Evolutionary conservation across 192 early-diverging fungal species (phyloP), one percentile per base, ranked within the genome.

Genomic region (Dissophora globulifera): DNA sequence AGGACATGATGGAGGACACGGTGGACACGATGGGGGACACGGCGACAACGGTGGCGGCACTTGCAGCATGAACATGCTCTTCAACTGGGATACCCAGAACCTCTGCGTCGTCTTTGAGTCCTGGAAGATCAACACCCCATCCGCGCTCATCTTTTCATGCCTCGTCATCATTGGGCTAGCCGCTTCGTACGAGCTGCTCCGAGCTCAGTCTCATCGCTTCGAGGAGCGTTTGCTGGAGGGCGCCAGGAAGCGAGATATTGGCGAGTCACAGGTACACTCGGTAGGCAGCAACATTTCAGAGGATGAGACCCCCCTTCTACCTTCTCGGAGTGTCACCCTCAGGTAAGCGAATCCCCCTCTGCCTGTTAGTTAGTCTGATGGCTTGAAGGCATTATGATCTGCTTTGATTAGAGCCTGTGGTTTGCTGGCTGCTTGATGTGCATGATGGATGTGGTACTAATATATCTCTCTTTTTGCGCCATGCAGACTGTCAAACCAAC

Each of bases 101-200:
- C 85, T 90, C 3, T 93, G 92, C 43, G 83, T 93, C n/a, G 76
- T 93, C 19, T 92, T 92, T 68, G 81, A 86, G 64, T 92, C 85
- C 65, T 93, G 90, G 92, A 88, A 85, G 52, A 85, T 92, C 56
- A 79, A 89, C 50, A 84, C 82, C 3, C 63, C 67, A 19, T 35
- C 79, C 16, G 81, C 78, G 20, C 78, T 93, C 17, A 55, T 90
- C 12, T n/a, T 91, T 4, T 86, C 92, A 8, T 90, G 85, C 31
- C 57, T 86, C 0, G 69, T 84, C 0, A 84, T 93, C 22, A 75
- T 79, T 41, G 56, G 40, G 22, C 40, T 89, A 56, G 78, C 85
- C 0, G 81, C 82, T 4, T 70, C 69, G 31, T 89, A 85, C 57
- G 88, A 89, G 58, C 67, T 63, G 22, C 58, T 84, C 15, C 66